Base-by-base conservation (phyloP, 208 protist species). In the Wallacemonas sp. region DNA sequence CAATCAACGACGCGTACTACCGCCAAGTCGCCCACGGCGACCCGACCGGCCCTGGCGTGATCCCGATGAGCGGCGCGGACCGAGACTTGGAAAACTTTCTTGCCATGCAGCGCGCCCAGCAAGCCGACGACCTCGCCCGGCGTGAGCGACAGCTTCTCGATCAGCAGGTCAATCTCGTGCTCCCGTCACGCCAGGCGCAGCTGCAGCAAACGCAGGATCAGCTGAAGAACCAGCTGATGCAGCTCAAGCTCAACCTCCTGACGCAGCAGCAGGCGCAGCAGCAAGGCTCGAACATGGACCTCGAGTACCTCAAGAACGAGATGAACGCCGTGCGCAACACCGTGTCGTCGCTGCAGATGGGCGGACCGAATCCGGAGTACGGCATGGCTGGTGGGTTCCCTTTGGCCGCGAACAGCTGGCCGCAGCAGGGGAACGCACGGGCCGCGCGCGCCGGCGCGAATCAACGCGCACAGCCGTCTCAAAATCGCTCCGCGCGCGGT, bases 191-290 rank as follows among this genome's bases (percentile, higher is more conserved):
- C 5, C 76, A 83, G 30, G 74, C 69, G 29, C 60, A 78, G 68
- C 67, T 85, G 29, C 74, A 75, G 49, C 79, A 85, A 58, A 70
- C 65, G 14, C 73, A 81, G 55, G 55, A 85, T 33, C 58, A 66
- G 54, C 68, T 76, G 36, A 69, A 74, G 60, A 64, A 72, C 8
- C 71, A 82, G 54, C 39, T 85, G 0, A 56, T 71, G 26, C 71
- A 81, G 56, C 68, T 81, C 64, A 81, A 85, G 66, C 62, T 85
- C 47, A 68, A 78, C 19, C 60, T 82, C 48, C 27, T 82, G 32
- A 44, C 52, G 0, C 68, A 74, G 27, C 71, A 81, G 64, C 65
- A 80, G 43, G 6, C 33, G 9, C 52, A 70, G 26, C 54, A 72
- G 19, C 48, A 58, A 17, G 57, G 56, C 16, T 41, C 61, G 12